A percentile compares a stretch with the other conserved stretches of the same genome.
phyloP scores from a whole-genome alignment of 2,329 filamentous ascomycete species.

The Claviceps cyperi region DNA sequence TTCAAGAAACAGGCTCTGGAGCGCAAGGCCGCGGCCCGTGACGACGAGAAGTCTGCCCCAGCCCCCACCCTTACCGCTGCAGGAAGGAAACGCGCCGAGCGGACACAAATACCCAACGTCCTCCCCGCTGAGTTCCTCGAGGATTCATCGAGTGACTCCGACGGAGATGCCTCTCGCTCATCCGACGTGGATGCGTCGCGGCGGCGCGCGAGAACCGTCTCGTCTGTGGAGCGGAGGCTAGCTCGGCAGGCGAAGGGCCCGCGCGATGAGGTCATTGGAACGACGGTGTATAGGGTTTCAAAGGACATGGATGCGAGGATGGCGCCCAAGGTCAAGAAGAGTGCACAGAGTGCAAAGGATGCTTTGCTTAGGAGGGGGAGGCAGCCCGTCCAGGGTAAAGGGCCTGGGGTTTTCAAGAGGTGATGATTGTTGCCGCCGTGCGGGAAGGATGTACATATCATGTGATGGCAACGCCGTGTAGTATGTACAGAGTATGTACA shows the following conservation, averaged over 20 bases:
- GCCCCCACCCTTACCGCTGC: not conserved
- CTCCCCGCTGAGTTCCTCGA: conserved; percentile 39
- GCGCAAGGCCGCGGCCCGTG: conserved; percentile 18
- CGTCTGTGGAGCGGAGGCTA: conserved; percentile 23
- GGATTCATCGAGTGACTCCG: conserved; percentile 33
- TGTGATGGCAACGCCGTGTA: too few species aligned
- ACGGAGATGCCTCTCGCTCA: conserved; percentile 26
- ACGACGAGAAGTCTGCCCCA: not conserved
- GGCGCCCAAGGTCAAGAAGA: conserved; percentile 32
- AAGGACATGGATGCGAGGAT: conserved; percentile 30
- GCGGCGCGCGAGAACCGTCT: conserved; percentile 30
- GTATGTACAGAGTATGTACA: too few species aligned
- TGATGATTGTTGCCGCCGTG: not conserved
- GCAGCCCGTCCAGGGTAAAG: conserved; percentile 18
- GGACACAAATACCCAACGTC: conserved; percentile 25
- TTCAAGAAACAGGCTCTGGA: conserved; percentile 40
- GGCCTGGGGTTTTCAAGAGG: conserved; percentile 28
- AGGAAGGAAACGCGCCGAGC: conserved; percentile 17
- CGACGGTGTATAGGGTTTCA: conserved; percentile 38
- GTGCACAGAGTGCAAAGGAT: conserved; percentile 27
- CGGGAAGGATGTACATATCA: too few species aligned
- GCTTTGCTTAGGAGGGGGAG: conserved; percentile 31
- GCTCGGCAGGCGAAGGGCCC: conserved; percentile 24
- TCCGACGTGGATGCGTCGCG: conserved; percentile 20
- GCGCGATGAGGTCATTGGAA: conserved; percentile 34